Base-by-base conservation (phyloP, 2,329 filamentous ascomycete genomes). In the Aspergillus sergii region DNA sequence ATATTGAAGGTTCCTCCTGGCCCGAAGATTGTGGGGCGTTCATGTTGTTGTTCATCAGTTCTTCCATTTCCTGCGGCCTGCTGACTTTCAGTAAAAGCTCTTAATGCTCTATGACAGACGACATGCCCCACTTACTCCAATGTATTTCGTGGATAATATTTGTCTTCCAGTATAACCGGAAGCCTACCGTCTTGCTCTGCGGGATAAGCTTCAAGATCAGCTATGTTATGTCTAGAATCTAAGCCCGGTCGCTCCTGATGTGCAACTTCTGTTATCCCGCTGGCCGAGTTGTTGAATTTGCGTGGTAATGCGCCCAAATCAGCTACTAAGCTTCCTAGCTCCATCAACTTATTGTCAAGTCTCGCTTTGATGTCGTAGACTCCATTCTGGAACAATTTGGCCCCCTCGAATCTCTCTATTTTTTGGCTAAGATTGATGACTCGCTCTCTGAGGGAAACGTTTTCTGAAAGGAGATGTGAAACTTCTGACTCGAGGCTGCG, bases 401-500 rank as follows among this genome's bases (percentile, higher is more conserved):
- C 78, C 55, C 76, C 76, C 51, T 80, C 76, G 39, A 80, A 78
- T 68, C 81, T 80, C 67, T 85, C 83, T 58, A 86, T 76, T 50
- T 86, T 82, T 58, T 83, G 82, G 53, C 85, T 82, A n/a, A 88
- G 77, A 28, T 81, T 81, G 58, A 89, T 83, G 10, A 87, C 81
- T 68, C 87, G 82, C 73, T 89, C 85, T 59, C 86, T 81, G 10
- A 90, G 79, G 3, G 83, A 80, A 23, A 88, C 78, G 68, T 89
- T 89, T 63, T 89, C 86, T 32, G 84, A 80, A 46, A 89, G 79
- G 11, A 90, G 79, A 57, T 86, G 82, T 45, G 85, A 84, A 45
- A 86, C 81, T 71, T 90, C 87, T n/a, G 82, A 80, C 72, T 90
- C 87, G 57, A 90, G 81, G 61, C 80, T 84, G 63, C 88, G 86